Percentiles rank a stretch among this genome's conserved stretches.
Evolutionary conservation across 352 stramenopile genomes (phyloP).

Genomic region (Blastocystis sp.): DNA sequence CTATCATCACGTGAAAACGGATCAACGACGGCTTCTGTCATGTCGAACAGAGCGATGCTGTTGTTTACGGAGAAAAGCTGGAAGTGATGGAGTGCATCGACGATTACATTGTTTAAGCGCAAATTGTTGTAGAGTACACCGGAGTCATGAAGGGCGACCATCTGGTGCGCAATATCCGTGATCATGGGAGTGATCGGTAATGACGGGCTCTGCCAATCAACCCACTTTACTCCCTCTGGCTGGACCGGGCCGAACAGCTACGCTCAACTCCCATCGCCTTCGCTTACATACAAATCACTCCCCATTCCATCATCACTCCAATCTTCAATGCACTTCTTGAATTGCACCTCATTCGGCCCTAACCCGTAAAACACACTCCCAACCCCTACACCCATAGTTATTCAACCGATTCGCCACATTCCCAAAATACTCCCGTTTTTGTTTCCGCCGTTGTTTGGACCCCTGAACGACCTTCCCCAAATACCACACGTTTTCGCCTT

Average conservation of each 20-base stretch:
- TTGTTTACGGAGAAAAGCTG: background rate
- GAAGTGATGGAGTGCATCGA: background rate
- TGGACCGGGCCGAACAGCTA: constrained; percentile 40
- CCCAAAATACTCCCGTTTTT: constrained; percentile 56
- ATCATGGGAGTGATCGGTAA: background rate
- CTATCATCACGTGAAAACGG: background rate
- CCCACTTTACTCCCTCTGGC: background rate
- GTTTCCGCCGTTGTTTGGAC: background rate
- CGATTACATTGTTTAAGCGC: background rate
- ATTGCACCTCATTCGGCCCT: constrained; percentile 11
- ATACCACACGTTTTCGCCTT: background rate
- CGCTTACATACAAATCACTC: background rate
- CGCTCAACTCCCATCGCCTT: background rate
- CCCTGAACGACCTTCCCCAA: background rate
- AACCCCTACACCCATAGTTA: background rate
- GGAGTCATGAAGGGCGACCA: background rate
- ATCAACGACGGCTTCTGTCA: constrained; percentile 37
- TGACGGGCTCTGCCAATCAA: background rate
- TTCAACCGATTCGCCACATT: constrained; percentile 27
- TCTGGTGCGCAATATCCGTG: background rate
- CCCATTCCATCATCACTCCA: background rate
- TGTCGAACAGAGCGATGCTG: constrained; percentile 21
- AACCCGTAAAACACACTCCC: background rate
- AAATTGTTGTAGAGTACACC: constrained; percentile 38
- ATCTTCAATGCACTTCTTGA: background rate